These are phyloP conservation scores for Apiotrichum porosum DNA, from an alignment of 1,284 basidiomycete genomes.

Conservation along the genomic window DNA sequence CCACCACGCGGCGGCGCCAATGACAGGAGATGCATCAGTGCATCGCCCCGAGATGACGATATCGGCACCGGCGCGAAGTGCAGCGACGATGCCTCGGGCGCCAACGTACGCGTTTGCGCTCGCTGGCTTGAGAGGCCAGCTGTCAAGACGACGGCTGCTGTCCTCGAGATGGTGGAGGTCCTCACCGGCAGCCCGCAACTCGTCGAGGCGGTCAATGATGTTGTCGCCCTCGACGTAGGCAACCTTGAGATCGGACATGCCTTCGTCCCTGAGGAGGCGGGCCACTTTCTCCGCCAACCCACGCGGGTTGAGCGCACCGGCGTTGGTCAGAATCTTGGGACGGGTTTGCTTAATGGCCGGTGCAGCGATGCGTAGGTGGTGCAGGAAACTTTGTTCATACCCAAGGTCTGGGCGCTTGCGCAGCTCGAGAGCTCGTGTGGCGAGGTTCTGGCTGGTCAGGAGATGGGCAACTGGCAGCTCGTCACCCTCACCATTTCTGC, in stretches of 20 bases:
- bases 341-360: conserved; percentile 6
- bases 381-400: conserved; percentile 19
- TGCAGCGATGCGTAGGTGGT: conserved; percentile 13
- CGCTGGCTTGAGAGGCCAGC: conserved; percentile 12
- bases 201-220: conserved; percentile 3
- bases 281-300: conserved; percentile 12
- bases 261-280: conserved; percentile 1
- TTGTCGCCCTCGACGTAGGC: conserved; percentile 16
- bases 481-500: conserved; percentile 20
- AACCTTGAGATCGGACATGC: neutral
- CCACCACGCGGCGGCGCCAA: conserved; percentile 23
- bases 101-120: conserved; percentile 15
- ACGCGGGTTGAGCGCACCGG: conserved; percentile 19
- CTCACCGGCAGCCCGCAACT: conserved; percentile 3
- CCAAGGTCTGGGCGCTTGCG: conserved; percentile 11
- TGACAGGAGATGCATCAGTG: conserved; percentile 23
- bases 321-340: conserved; percentile 21
- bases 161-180: conserved; percentile 14
- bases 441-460: conserved; percentile 11
- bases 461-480: neutral
- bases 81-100: conserved; percentile 8
- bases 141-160: neutral
- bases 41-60: conserved; percentile 28
- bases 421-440: conserved; percentile 17
- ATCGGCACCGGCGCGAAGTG: conserved; percentile 21